phyloP scores from a whole-genome alignment of 2,329 filamentous ascomycete genomes.

The Chaetothyriales sp. region DNA sequence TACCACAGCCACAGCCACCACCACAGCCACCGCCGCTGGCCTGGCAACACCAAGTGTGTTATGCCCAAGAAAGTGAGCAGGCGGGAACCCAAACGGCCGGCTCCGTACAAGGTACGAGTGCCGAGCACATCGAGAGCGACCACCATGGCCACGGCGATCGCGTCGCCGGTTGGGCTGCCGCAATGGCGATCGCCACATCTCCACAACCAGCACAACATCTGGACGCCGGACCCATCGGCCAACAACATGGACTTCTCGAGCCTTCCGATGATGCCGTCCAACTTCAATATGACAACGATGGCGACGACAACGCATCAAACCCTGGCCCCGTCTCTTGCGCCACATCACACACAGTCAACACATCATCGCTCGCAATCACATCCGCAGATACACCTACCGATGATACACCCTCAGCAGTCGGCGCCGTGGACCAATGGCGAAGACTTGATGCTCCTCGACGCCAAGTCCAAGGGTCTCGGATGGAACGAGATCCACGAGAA shows the following conservation, averaged over 20 bases:
- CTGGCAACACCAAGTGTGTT: not conserved
- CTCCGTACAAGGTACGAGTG: slow-evolving; percentile 11
- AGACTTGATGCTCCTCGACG: slow-evolving; percentile 58
- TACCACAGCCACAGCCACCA: slow-evolving; percentile 1
- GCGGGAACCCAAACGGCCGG: slow-evolving; percentile 9
- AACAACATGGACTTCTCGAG: not conserved
- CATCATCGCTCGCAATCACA: slow-evolving; percentile 1
- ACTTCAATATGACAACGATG: not conserved
- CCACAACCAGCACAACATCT: slow-evolving; percentile 1
- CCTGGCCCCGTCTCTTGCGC: not conserved
- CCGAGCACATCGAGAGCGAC: slow-evolving; percentile 2
- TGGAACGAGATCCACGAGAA: slow-evolving; percentile 68
- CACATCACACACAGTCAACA: not conserved
- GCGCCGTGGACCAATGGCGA: slow-evolving; percentile 61
- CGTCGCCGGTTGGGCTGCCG: slow-evolving; percentile 3
- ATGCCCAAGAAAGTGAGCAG: slow-evolving; percentile 8
- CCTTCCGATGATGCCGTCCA: not conserved
- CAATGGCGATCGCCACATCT: not conserved
- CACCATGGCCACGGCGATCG: slow-evolving; percentile 13
- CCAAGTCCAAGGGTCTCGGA: slow-evolving; percentile 62
- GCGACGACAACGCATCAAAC: not conserved
- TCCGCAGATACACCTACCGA: slow-evolving; percentile 20
- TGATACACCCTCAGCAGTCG: slow-evolving; percentile 36
- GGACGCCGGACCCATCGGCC: not conserved
- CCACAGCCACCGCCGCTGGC: not conserved